phyloP scores from a whole-genome alignment of 2,329 filamentous ascomycete genomes.

The Cordyceps pruinosa region DNA sequence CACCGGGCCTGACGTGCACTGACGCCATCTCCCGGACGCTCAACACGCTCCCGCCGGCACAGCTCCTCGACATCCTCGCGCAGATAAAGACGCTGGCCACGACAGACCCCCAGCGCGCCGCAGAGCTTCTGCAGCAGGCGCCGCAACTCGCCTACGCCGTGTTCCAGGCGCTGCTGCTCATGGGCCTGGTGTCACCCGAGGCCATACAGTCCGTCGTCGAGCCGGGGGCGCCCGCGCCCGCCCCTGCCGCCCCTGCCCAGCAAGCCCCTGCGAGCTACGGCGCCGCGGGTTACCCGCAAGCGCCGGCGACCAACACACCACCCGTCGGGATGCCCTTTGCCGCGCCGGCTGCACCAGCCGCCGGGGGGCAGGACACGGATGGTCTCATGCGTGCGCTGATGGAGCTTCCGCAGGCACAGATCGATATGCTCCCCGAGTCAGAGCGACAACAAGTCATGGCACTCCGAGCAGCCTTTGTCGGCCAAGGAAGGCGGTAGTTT shows the following conservation, averaged over 20 bases:
- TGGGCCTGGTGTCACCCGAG: slow-evolving; percentile 83
- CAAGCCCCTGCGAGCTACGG: slow-evolving; percentile 22
- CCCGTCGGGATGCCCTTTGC: slow-evolving; percentile 41
- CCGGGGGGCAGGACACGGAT: slow-evolving; percentile 52
- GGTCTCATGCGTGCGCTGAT: slow-evolving; percentile 76
- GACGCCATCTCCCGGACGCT: slow-evolving; percentile 92
- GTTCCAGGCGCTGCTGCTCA: slow-evolving; percentile 87
- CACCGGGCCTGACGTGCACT: slow-evolving; percentile 72
- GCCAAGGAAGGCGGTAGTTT: slow-evolving; percentile 26
- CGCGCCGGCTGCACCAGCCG: slow-evolving; percentile 33
- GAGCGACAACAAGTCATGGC: slow-evolving; percentile 75
- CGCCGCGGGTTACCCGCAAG: slow-evolving; percentile 26
- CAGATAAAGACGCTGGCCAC: slow-evolving; percentile 92
- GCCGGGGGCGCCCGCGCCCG: slow-evolving; percentile 38
- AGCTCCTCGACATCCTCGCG: slow-evolving; percentile 85
- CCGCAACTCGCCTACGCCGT: slow-evolving; percentile 92
- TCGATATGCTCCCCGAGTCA: slow-evolving; percentile 69
- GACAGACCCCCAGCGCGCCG: slow-evolving; percentile 73
- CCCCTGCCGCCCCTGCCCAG: slow-evolving; percentile 22
- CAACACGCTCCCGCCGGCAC: slow-evolving; percentile 74
- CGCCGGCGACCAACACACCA: slow-evolving; percentile 39
- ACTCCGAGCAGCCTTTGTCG: slow-evolving; percentile 58
- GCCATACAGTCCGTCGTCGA: slow-evolving; percentile 78
- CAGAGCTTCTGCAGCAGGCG: slow-evolving; percentile 77
- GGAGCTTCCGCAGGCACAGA: slow-evolving; percentile 69